Evolutionary conservation across 192 early-diverging fungal species (phyloP), one percentile per base, ranked within the genome.

Genomic region (Podila epigama): DNA sequence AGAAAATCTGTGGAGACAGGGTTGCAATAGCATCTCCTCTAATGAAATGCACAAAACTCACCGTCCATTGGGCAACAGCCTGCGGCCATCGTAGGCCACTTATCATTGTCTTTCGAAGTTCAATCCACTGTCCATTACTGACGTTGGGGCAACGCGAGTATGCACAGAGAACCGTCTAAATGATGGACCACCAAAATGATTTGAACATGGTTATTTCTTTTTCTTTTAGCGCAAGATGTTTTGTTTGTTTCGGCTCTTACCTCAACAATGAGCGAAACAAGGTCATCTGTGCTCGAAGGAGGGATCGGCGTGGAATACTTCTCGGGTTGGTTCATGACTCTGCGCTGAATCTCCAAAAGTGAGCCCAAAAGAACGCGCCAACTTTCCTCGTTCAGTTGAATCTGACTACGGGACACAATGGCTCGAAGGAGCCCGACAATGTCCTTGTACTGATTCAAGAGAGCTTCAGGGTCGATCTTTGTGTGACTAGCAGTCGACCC

Each of bases 191-290:
- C n/a, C n/a, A n/a, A n/a, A n/a, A n/a, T n/a, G n/a, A n/a, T n/a
- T n/a, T n/a, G n/a, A n/a, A n/a, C n/a, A n/a, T n/a, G n/a, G n/a
- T n/a, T n/a, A n/a, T n/a, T n/a, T n/a, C n/a, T n/a, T n/a, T n/a
- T n/a, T n/a, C n/a, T n/a, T n/a, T n/a, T n/a, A n/a, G n/a, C n/a
- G n/a, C n/a, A n/a, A n/a, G n/a, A n/a, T n/a, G n/a, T n/a, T n/a
- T n/a, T n/a, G n/a, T n/a, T n/a, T 18, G 7, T 36, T 53, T 2
- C 25, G 20, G 18, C 10, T 25, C 22, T 25, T 83, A 87, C 87
- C 75, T 95, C 94, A 48, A 90, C 77, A 16, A 92, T 68, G 57
- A 77, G 80, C 35, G 90, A 86, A 0, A 86, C 85, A 58, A 94
- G 61, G 6, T 93, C 93, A 15, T 88, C 85, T 5, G 87, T 77